Conservation (phyloP, 768 basidiomycete genomes). For the Favolaschia claudopus region DNA sequence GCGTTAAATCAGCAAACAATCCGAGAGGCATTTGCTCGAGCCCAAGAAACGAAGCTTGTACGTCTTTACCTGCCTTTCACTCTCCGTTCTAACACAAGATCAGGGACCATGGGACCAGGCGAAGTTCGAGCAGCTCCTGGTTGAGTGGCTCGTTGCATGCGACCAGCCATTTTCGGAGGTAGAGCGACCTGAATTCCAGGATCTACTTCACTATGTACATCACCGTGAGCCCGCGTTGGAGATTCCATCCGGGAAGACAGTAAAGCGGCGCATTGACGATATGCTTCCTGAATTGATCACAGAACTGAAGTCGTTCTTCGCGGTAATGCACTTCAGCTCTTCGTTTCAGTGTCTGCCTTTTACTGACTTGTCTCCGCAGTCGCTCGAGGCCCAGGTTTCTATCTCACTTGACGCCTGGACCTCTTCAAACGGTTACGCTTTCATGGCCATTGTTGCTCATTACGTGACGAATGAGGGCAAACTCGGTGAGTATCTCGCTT, state of each 20-base stretch:
- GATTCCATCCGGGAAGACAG: too few species aligned
- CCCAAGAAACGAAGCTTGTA: background rate
- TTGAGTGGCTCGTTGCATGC: slow-evolving; percentile 3
- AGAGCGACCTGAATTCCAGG: background rate
- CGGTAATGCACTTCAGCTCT: too few species aligned
- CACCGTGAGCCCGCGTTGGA: background rate
- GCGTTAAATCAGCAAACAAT: background rate
- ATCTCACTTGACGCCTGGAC: slow-evolving; percentile 25
- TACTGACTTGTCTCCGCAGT: too few species aligned
- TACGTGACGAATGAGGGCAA: slow-evolving; percentile 17
- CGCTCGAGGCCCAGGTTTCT: background rate
- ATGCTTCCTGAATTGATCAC: too few species aligned
- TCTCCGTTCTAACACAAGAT: background rate
- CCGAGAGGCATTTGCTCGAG: background rate
- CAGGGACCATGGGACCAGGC: slow-evolving; percentile 2
- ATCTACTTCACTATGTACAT: background rate
- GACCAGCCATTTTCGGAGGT: slow-evolving; percentile 10
- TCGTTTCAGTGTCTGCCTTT: too few species aligned
- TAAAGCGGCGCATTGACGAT: too few species aligned
- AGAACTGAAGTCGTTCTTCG: too few species aligned
- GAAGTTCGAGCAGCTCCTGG: slow-evolving; percentile 4
- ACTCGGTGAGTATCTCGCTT: background rate
- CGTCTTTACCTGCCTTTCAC: background rate
- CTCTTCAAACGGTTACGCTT: slow-evolving; percentile 15
- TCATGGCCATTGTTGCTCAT: slow-evolving; percentile 20